Base-by-base conservation (phyloP, 2,329 filamentous ascomycete genomes). In the Rutstroemia sydowiana region DNA sequence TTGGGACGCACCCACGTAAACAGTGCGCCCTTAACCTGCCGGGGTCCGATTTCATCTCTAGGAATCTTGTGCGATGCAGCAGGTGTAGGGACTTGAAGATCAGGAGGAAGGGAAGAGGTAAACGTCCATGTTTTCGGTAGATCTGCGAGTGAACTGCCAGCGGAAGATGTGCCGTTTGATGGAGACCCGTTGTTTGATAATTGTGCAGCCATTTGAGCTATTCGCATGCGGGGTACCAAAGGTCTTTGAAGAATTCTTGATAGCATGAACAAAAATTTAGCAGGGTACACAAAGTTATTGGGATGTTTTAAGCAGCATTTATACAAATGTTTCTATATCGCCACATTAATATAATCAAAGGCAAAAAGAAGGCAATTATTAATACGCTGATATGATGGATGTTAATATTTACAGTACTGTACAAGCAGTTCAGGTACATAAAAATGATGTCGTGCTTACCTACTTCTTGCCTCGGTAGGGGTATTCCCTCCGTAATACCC, bases 1-100 rank as follows among this genome's bases (percentile, higher is more conserved):
- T 92, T 86, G 0, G 93, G 93, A 3, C 90, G 82, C 18, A 98
- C 90, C 75, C 85, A 98, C 8, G 91, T 95, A 70, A 88, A 98
- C 46, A 92, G 71, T 3, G 93, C 92, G 54, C 84, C 81, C 65
- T 85, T 88, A 37, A 98, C 93, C 67, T 89, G 76, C 45, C 91
- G 85, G 14, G 93, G 92, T 0, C 79, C 77, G 45, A 97, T 84
- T 32, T 84, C 73, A 52, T 85, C 78, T 62, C 92, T 82, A 1
- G 89, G 85, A 1, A 88, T 89, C 60, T 81, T 78, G 69, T 97
- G 88, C 0, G 92, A 96, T 54, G 78, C 77, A 55, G 82, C 78
- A 0, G 93, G 90, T 0, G 89, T 95, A 14, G 89, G 84, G 65
- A 87, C 95, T 26, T 79, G 71, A 10, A 84, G 69, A 65, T 98